Base-by-base conservation (phyloP, 1,284 basidiomycete genomes). In the Cronartium quercuum region DNA sequence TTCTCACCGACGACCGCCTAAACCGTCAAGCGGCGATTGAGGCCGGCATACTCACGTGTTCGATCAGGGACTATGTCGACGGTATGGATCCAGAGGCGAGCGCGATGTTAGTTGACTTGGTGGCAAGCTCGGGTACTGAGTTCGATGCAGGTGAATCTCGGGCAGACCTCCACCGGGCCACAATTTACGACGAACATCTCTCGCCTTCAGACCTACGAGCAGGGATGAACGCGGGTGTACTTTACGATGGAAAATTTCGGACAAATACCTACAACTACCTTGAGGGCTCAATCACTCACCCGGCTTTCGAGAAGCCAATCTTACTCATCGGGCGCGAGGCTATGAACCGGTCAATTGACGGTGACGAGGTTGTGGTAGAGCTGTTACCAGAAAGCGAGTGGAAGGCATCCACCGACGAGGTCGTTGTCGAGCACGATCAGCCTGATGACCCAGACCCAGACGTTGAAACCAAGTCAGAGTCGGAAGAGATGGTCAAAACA, bases 261-360 rank as follows among this genome's bases (percentile, higher is more conserved):
- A 92, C 94, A 4, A 97, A 92, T 79, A 88, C 90, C 76, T 98
- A 92, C 84, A 98, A 98, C 82, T 98, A 95, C 80, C 85, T 98
- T 6, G 94, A 97, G 85, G 95, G 92, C 1, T 91, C 86, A 61
- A 94, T 98, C 18, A 85, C 87, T 4, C 89, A 90, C 0, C 86
- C 88, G 0, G 86, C 85, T 0, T 90, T 91, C 77, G 84, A 85
- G 18, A 92, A 91, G 79, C 89, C 92, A 0, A 85, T 98, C 10
- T 84, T 98, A 7, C 85, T 99, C 1, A 86, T 92, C 24, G 94
- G 95, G 0, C 86, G 94, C 37, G 89, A 95, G 82, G 88, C 92
- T 75, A 97, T 98, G 91, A 99, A 99, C 81, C 88, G 96, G 35
- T 88, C 94, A 0, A 90, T 98, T 3, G 88, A 97, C 73, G 94